Percentiles rank a stretch among this genome's conserved stretches.
These are phyloP conservation scores for Stromatinia cepivora DNA, from an alignment of 2,329 filamentous ascomycete genomes.

Conservation along the genomic window DNA sequence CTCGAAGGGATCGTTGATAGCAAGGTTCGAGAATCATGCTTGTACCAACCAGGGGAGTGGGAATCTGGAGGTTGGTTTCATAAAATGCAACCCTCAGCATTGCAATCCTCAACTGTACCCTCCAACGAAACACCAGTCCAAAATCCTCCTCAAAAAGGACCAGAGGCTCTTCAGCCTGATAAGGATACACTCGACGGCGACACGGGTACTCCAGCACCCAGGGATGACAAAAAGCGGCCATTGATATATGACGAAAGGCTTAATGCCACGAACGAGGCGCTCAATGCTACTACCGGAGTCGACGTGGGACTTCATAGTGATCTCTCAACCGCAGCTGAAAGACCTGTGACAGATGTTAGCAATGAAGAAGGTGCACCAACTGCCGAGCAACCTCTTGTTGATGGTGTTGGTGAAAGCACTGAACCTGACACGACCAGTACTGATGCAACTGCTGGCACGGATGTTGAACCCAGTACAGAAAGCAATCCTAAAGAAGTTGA, in stretches of 20 bases:
- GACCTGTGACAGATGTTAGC: slow-evolving; percentile 1
- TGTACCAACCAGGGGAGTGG: slow-evolving; percentile 75
- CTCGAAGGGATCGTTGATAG: slow-evolving; percentile 68
- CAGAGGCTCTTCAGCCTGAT: slow-evolving; percentile 14
- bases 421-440: neutral
- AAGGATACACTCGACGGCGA: neutral
- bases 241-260: slow-evolving; percentile 16
- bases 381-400: neutral
- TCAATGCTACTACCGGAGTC: neutral
- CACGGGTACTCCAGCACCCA: neutral
- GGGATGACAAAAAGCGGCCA: neutral
- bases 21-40: slow-evolving; percentile 56
- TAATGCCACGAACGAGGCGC: neutral
- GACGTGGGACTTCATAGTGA: neutral
- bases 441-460: neutral
- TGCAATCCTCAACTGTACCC: slow-evolving; percentile 16
- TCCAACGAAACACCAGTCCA: slow-evolving; percentile 16
- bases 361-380: neutral
- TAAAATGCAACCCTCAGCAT: slow-evolving; percentile 31
- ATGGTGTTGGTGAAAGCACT: neutral
- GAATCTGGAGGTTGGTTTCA: slow-evolving; percentile 83
- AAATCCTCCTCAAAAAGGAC: slow-evolving; percentile 7
- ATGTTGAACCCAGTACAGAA: too few relatives aligned
- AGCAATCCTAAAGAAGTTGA: neutral
- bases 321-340: neutral